These are phyloP conservation scores for Saccharum officinarum DNA, from an alignment of 176 grass and related monocot genomes.

Conservation along the genomic window DNA sequence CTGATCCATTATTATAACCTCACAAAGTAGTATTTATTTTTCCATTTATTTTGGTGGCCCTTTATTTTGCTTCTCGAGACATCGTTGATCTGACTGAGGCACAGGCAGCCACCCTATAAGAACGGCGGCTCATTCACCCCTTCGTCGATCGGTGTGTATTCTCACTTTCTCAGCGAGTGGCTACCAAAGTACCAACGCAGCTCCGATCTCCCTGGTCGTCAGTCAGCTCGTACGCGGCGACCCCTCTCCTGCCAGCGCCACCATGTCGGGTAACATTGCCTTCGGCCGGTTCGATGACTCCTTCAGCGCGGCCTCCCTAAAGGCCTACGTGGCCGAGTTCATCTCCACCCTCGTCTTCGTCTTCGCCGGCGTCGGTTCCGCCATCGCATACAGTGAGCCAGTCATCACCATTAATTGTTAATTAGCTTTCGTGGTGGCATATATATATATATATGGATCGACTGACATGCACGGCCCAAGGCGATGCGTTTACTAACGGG, in stretches of 20 bases:
- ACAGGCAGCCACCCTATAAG: conserved; percentile 28
- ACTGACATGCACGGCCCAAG: too few relatives aligned
- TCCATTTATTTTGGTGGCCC: background rate
- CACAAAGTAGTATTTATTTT: background rate
- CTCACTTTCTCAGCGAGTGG: background rate
- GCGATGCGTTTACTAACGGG: background rate
- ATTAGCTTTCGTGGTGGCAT: background rate
- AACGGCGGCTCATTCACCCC: background rate
- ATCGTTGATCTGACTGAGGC: background rate
- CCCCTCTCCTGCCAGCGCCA: background rate
- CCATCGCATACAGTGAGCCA: conserved; percentile 73
- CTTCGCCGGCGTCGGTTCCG: conserved; percentile 78
- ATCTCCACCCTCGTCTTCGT: conserved; percentile 80
- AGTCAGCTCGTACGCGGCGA: too few relatives aligned
- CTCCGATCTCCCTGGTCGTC: background rate
- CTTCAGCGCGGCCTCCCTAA: conserved; percentile 58
- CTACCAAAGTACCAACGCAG: background rate
- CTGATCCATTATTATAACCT: background rate
- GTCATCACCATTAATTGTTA: background rate
- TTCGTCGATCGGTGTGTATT: conserved; percentile 37
- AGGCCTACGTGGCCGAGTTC: conserved; percentile 74
- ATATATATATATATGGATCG: too few relatives aligned
- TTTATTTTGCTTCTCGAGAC: too few relatives aligned
- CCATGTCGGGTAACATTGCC: conserved; percentile 50
- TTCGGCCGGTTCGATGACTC: conserved; percentile 77